Evolutionary conservation across 2,329 filamentous ascomycete species (phyloP).

Genomic region (Pseudocercospora crystallina): DNA sequence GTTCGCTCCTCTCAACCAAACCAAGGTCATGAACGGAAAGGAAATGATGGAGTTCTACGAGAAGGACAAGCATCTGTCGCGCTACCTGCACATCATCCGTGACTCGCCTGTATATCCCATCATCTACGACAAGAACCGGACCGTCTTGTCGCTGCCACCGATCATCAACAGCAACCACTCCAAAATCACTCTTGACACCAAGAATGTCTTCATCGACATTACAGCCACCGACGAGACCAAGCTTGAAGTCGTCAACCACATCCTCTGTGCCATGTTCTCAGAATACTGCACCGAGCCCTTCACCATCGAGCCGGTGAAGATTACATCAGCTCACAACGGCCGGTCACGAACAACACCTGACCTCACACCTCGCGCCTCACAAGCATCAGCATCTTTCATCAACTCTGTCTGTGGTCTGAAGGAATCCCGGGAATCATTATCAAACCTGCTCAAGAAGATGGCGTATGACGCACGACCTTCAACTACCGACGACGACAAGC

Average conservation of each 20-base stretch:
- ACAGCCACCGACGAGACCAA: slow-evolving; percentile 96
- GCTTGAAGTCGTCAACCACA: slow-evolving; percentile 91
- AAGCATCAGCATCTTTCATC: slow-evolving; percentile 88
- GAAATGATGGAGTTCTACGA: slow-evolving; percentile 94
- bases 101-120: slow-evolving; percentile 94
- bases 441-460: slow-evolving; percentile 83
- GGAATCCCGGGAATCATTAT: slow-evolving; percentile 72
- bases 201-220: slow-evolving; percentile 94
- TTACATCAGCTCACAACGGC: slow-evolving; percentile 87
- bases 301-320: slow-evolving; percentile 90
- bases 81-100: slow-evolving; percentile 89
- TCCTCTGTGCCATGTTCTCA: slow-evolving; percentile 97
- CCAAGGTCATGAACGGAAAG: slow-evolving; percentile 78
- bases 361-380: slow-evolving; percentile 70
- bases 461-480: slow-evolving; percentile 79
- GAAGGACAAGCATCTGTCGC: slow-evolving; percentile 86
- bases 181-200: slow-evolving; percentile 89
- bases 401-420: slow-evolving; percentile 86
- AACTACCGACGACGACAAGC: slow-evolving; percentile 59
- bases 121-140: slow-evolving; percentile 84
- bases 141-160: slow-evolving; percentile 88
- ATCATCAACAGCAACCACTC: slow-evolving; percentile 98
- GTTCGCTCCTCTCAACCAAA: slow-evolving; percentile 89
- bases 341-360: slow-evolving; percentile 79
- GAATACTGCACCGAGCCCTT: slow-evolving; percentile 84